Evolutionary conservation across 805 yeast genomes (phyloP).

Genomic region (Saturnispora diversa): DNA sequence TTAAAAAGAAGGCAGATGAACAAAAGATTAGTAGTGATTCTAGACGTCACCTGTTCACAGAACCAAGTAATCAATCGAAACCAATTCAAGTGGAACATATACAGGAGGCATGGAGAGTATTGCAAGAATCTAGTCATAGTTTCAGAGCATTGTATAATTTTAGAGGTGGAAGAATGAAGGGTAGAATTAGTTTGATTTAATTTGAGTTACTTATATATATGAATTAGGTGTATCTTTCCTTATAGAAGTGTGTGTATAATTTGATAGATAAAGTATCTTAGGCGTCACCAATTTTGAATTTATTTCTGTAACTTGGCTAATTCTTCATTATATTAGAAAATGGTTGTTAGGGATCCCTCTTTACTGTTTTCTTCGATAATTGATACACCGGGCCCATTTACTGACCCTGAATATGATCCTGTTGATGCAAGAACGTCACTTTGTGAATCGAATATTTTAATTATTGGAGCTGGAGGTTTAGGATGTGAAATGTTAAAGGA

Average conservation of each 20-base stretch:
- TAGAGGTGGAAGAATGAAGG: constrained; percentile 56
- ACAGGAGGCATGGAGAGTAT: constrained; percentile 79
- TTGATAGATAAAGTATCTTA: too few relatives aligned
- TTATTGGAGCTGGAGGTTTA: constrained; percentile 76
- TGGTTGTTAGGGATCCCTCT: neutral
- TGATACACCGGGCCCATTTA: constrained; percentile 24
- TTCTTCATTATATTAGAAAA: too few relatives aligned
- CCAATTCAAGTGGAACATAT: constrained; percentile 77
- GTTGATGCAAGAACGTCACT: constrained; percentile 19
- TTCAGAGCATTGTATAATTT: constrained; percentile 63
- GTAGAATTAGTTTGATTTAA: constrained; percentile 43
- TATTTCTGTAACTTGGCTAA: too few relatives aligned
- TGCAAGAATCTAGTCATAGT: constrained; percentile 51
- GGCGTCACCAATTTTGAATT: too few relatives aligned
- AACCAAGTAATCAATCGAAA: constrained; percentile 74
- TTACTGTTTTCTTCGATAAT: constrained; percentile 10
- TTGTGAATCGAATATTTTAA: constrained; percentile 27
- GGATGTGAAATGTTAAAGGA: constrained; percentile 77
- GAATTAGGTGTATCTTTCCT: too few relatives aligned
- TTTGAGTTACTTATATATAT: too few relatives aligned
- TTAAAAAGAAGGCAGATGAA: constrained; percentile 49
- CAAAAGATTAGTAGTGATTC: constrained; percentile 27
- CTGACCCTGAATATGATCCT: constrained; percentile 26
- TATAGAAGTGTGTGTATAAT: too few relatives aligned
- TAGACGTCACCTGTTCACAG: constrained; percentile 66